Base-by-base conservation (phyloP, 345 rosid species). In the Sonneratia caseolaris region DNA sequence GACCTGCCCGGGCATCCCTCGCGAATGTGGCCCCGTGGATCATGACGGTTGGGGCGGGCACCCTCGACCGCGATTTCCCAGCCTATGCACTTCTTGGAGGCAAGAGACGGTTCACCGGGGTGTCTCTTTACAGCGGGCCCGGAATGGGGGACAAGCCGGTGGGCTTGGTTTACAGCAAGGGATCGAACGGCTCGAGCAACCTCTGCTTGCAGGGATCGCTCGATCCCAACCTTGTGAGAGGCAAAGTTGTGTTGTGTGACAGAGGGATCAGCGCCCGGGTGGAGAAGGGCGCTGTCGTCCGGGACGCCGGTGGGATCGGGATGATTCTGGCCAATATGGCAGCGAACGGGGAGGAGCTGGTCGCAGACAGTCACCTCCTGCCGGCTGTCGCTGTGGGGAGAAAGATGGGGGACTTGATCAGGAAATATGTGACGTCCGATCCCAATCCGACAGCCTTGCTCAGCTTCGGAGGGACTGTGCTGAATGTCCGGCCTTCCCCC, bases 1-100 rank as follows among this genome's bases (percentile, higher is more conserved):
- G 98, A 43, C 98, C 98, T 0, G 38, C 72, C 0, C 70, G 76
- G 62, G 84, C 85, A 35, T 77, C 93, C 0, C 78, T 93, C 32
- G 88, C 97, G 0, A 93, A 91, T 69, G 95, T 86, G 64, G 97
- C 98, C 5, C 98, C 98, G 0, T 93, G 98, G 98, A 87, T 91
- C 22, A 80, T 89, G 90, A 93, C 97, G 8, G 98, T 93, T 19
- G 98, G 98, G 0, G 97, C 98, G 7, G 90, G 94, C 1, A 91
- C 97, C 6, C 70, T 93, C 48, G 98, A 93, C 78, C 86, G 98
- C 3, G 88, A 89, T 70, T 89, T 93, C 47, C 94, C 92, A 2
- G 98, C 98, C n/a, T 84, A 72, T 66, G 94, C 85, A 0, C 38
- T 47, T 37, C 83, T 91, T 0, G 96, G 96, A 3, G 81, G 86